These are phyloP conservation scores for Pisolithus thermaeus DNA, from an alignment of 1,284 basidiomycete genomes.

Conservation along the genomic window DNA sequence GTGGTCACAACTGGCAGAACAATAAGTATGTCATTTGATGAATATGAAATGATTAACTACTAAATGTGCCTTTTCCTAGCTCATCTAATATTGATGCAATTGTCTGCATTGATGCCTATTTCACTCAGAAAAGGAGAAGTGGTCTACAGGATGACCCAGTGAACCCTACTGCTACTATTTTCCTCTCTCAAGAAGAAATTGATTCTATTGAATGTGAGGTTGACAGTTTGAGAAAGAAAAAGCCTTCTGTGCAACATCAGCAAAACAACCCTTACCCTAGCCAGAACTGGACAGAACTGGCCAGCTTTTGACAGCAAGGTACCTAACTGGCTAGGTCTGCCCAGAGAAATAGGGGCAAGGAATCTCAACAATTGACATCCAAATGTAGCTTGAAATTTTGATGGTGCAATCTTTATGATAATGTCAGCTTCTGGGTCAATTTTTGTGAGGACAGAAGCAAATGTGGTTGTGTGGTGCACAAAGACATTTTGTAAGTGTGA, in stretches of 20 bases:
- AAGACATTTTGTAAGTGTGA: not conserved
- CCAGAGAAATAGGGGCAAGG: too few species aligned
- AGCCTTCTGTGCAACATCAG: not conserved
- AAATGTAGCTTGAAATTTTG: too few species aligned
- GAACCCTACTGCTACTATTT: constrained; percentile 5
- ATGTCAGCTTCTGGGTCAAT: too few species aligned
- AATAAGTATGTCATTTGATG: not conserved
- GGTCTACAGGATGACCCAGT: not conserved
- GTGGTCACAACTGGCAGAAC: not conserved
- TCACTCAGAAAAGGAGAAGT: constrained; percentile 6
- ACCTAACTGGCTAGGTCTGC: too few species aligned
- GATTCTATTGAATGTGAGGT: constrained; percentile 2
- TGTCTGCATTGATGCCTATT: constrained; percentile 8
- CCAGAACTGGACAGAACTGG: too few species aligned
- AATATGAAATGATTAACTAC: not conserved
- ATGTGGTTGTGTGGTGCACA: too few species aligned
- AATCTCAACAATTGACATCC: too few species aligned
- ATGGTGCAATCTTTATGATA: too few species aligned
- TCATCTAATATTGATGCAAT: constrained; percentile 2
- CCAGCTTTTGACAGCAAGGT: too few species aligned
- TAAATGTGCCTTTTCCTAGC: not conserved
- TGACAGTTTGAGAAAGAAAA: not conserved
- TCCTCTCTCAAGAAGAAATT: constrained; percentile 5
- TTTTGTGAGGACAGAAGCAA: too few species aligned
- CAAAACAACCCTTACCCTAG: too few species aligned